Conservation (phyloP, 1,139 yeast species). For the Blastobotrys indianensis region DNA sequence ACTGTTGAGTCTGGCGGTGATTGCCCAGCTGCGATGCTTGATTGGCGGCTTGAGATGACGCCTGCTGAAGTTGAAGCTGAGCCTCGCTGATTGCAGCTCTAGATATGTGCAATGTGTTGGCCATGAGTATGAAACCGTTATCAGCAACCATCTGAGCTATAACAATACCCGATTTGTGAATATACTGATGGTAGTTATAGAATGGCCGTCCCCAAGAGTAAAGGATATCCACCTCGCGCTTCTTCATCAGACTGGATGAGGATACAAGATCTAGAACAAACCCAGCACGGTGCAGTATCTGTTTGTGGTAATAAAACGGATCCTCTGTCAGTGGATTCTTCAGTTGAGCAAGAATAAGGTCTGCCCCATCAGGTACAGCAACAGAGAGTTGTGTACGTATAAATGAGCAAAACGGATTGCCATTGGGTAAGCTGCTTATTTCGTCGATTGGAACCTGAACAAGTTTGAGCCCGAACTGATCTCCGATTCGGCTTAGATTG, state of each 20-base stretch:
- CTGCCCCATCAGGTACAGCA: conserved; percentile 4
- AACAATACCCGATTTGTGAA: conserved; percentile 83
- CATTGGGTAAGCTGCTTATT: conserved; percentile 63
- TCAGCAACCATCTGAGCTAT: conserved; percentile 81
- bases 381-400: conserved; percentile 41
- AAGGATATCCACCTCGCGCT: conserved; percentile 41
- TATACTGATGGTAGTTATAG: conserved; percentile 80
- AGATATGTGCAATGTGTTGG: conserved; percentile 34
- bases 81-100: conserved; percentile 15
- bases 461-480: conserved; percentile 73
- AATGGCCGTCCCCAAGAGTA: conserved; percentile 92
- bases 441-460: conserved; percentile 96
- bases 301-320: conserved; percentile 55
- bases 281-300: conserved; percentile 59
- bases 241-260: conserved; percentile 26
- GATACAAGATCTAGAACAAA: conserved; percentile 82
- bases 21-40: no score
- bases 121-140: conserved; percentile 63
- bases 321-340: conserved; percentile 38
- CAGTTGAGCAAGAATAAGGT: neutral
- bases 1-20: no score
- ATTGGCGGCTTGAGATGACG: no score
- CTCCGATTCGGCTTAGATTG: conserved; percentile 77
- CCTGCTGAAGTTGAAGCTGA: no score
- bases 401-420: conserved; percentile 85